Conservation (phyloP, 2,329 filamentous ascomycete species). For the Helicocarpus griseus region DNA sequence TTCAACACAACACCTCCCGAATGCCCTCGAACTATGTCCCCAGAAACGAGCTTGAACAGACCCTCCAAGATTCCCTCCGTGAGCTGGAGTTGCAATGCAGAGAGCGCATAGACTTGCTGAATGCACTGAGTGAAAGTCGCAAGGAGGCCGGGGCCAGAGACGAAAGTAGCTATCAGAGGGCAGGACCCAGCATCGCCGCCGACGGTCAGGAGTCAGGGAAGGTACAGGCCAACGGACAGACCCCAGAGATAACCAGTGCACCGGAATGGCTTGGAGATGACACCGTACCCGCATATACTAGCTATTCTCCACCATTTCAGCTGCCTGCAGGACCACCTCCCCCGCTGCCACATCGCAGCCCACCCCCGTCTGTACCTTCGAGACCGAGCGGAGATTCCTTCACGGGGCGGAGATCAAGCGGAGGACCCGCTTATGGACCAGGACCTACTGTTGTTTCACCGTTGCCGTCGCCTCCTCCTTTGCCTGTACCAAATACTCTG, state of each 20-base stretch:
- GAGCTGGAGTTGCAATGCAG: constrained; percentile 86
- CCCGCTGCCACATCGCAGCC: constrained; percentile 40
- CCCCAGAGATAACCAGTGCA: constrained; percentile 18
- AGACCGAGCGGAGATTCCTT: neutral
- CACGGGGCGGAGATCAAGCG: neutral
- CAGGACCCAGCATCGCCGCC: constrained; percentile 4
- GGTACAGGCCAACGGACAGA: constrained; percentile 20
- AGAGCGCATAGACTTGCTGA: constrained; percentile 80
- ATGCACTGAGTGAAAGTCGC: constrained; percentile 62
- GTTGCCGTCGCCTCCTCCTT: constrained; percentile 23
- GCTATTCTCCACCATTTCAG: constrained; percentile 72
- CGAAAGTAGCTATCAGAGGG: constrained; percentile 14
- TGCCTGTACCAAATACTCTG: constrained; percentile 24
- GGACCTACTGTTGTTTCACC: neutral
- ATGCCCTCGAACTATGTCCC: constrained; percentile 59
- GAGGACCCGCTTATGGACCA: neutral
- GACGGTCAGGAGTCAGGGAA: constrained; percentile 1
- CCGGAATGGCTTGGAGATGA: constrained; percentile 66
- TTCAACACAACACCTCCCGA: constrained; percentile 72
- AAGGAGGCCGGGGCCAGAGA: constrained; percentile 38
- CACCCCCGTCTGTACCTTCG: constrained; percentile 15
- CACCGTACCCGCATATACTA: constrained; percentile 69
- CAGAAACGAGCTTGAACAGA: constrained; percentile 72
- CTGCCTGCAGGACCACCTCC: constrained; percentile 44
- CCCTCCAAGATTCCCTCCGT: constrained; percentile 68